These are phyloP conservation scores for Trichosporon faecale DNA, from an alignment of 1,284 basidiomycete genomes.

Conservation along the genomic window DNA sequence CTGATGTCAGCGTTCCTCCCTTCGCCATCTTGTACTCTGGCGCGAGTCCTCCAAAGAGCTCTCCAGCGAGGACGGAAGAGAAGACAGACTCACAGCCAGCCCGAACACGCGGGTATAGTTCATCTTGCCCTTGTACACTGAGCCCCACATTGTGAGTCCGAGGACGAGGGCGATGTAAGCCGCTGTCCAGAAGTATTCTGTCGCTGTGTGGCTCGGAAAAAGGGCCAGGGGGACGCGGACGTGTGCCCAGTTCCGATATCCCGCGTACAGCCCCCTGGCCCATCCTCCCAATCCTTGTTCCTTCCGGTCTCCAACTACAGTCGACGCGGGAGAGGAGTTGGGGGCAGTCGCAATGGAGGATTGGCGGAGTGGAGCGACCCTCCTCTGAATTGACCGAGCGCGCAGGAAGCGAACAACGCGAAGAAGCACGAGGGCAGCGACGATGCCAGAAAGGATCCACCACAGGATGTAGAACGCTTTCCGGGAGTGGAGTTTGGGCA, in stretches of 20 bases:
- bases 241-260: constrained; percentile 1
- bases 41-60: too few species aligned
- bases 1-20: background rate
- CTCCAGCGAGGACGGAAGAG: too few species aligned
- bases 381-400: background rate
- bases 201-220: background rate
- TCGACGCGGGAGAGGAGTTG: too few species aligned
- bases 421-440: background rate
- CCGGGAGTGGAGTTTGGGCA: background rate
- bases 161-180: constrained; percentile 10
- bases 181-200: constrained; percentile 10
- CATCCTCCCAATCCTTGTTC: background rate
- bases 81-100: background rate
- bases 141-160: constrained; percentile 12
- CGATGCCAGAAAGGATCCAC: background rate
- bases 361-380: background rate
- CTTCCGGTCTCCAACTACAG: too few species aligned
- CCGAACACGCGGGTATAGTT: constrained; percentile 1
- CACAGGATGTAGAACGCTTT: background rate
- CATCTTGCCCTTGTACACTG: background rate
- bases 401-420: constrained; percentile 9
- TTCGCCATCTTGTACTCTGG: too few species aligned
- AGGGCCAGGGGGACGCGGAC: constrained; percentile 13
- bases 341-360: too few species aligned
- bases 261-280: background rate